Evolutionary conservation across 768 basidiomycete genomes (phyloP).

Genomic region (Nidularia pulvinata): DNA sequence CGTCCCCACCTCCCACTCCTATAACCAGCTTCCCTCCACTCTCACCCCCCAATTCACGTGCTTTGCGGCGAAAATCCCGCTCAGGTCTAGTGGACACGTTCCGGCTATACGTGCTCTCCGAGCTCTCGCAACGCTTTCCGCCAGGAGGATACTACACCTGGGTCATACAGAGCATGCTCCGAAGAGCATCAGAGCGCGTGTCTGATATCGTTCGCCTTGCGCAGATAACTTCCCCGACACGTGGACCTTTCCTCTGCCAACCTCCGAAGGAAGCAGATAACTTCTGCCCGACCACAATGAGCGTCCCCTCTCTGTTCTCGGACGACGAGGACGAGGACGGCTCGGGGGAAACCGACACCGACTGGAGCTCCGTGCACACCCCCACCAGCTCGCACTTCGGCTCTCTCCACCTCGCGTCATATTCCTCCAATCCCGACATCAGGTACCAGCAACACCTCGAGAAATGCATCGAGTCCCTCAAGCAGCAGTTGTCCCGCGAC

Average conservation of each 20-base stretch:
- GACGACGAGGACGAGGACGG: slow-evolving; percentile 37
- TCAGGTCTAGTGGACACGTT: slow-evolving; percentile 69
- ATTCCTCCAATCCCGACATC: background rate
- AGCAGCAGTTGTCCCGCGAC: slow-evolving; percentile 21
- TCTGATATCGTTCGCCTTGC: slow-evolving; percentile 23
- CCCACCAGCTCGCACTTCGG: slow-evolving; percentile 31
- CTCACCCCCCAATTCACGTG: slow-evolving; percentile 18
- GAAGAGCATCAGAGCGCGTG: slow-evolving; percentile 41
- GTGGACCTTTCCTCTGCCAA: background rate
- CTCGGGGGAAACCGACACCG: slow-evolving; percentile 33
- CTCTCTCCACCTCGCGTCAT: slow-evolving; percentile 4
- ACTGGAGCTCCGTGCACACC: slow-evolving; percentile 49
- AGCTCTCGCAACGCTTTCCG: slow-evolving; percentile 38
- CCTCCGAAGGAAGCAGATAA: slow-evolving; percentile 14
- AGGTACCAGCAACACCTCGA: slow-evolving; percentile 5
- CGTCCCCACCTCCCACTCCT: slow-evolving; percentile 21
- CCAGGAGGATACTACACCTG: slow-evolving; percentile 48
- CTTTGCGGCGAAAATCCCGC: slow-evolving; percentile 60
- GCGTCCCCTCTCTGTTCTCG: slow-evolving; percentile 27
- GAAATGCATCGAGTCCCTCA: slow-evolving; percentile 14
- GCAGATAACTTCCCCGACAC: background rate
- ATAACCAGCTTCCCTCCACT: slow-evolving; percentile 10
- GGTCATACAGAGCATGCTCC: slow-evolving; percentile 53
- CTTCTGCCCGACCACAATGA: slow-evolving; percentile 25
- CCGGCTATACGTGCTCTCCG: slow-evolving; percentile 57